phyloP scores from a whole-genome alignment of 73 alveolate species.

The Paramecium tetraurelia region DNA sequence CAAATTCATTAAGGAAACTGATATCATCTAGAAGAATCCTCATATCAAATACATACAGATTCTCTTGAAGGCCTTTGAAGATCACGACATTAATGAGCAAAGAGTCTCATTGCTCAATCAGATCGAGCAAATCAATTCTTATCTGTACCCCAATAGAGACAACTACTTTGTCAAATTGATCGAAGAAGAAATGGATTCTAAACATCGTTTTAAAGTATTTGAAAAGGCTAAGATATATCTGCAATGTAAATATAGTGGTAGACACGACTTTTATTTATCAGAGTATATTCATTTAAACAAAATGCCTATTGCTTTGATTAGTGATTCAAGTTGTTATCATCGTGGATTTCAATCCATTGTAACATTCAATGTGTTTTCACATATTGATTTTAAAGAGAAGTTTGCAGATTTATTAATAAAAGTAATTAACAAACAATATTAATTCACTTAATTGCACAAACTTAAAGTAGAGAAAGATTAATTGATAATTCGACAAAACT shows the following conservation, averaged over 20 bases:
- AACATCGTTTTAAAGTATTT: neutral
- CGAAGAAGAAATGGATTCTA: constrained; percentile 29
- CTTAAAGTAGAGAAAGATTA: neutral
- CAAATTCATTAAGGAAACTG: constrained; percentile 2
- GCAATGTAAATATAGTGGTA: constrained; percentile 36
- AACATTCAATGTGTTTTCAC: constrained; percentile 1
- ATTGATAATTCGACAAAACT: neutral
- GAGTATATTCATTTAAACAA: neutral
- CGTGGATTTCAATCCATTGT: neutral
- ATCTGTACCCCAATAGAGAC: neutral
- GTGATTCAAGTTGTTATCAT: constrained; percentile 54
- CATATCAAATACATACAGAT: neutral
- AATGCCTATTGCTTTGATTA: constrained; percentile 5
- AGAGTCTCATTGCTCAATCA: neutral
- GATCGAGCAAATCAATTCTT: neutral
- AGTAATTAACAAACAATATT: neutral
- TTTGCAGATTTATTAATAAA: neutral
- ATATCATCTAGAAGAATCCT: neutral
- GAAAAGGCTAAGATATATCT: neutral
- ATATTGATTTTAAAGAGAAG: neutral
- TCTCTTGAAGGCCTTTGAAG: neutral
- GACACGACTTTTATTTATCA: constrained; percentile 31
- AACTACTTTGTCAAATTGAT: neutral
- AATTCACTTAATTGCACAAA: neutral
- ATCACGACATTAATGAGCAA: neutral